phyloP scores from a whole-genome alignment of 345 rosid species.

The Anastatica hierochuntica region DNA sequence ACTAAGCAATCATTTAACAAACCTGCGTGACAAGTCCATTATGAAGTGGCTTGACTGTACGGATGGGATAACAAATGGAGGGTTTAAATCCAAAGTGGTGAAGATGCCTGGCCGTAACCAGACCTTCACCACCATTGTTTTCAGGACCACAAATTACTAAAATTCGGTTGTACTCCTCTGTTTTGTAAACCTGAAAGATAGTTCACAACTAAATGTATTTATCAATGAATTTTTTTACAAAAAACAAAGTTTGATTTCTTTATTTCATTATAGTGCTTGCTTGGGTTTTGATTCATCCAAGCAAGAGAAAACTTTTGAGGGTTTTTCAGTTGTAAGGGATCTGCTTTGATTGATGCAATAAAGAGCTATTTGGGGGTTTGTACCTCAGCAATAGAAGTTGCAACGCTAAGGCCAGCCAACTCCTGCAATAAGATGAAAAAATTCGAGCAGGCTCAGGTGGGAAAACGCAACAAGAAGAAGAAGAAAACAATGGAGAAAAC shows the following conservation, averaged over 20 bases:
- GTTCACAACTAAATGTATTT: no score
- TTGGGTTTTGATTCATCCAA: no score
- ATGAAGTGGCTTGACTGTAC: slow-evolving; percentile 63
- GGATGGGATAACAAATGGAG: slow-evolving; percentile 67
- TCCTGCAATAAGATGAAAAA: slow-evolving; percentile 50
- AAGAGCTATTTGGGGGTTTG: no score
- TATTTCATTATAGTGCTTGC: no score
- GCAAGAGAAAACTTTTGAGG: no score
- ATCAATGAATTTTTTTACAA: no score
- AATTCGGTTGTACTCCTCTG: slow-evolving; percentile 47
- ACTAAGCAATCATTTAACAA: no score
- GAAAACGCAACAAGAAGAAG: no score
- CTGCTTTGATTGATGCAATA: no score
- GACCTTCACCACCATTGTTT: slow-evolving; percentile 96
- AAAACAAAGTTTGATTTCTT: neutral
- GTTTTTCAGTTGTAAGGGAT: no score
- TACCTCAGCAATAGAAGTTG: slow-evolving; percentile 89
- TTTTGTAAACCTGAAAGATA: slow-evolving; percentile 57
- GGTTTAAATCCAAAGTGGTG: slow-evolving; percentile 83
- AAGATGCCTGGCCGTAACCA: slow-evolving; percentile 86
- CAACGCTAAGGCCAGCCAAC: slow-evolving; percentile 95
- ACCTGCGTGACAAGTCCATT: slow-evolving; percentile 84
- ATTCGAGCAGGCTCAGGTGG: no score
- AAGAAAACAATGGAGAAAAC: slow-evolving; percentile 49
- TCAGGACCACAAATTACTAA: slow-evolving; percentile 90